phyloP scores from a whole-genome alignment of 192 early-diverging fungal genomes.

The Funneliformis geosporum region DNA sequence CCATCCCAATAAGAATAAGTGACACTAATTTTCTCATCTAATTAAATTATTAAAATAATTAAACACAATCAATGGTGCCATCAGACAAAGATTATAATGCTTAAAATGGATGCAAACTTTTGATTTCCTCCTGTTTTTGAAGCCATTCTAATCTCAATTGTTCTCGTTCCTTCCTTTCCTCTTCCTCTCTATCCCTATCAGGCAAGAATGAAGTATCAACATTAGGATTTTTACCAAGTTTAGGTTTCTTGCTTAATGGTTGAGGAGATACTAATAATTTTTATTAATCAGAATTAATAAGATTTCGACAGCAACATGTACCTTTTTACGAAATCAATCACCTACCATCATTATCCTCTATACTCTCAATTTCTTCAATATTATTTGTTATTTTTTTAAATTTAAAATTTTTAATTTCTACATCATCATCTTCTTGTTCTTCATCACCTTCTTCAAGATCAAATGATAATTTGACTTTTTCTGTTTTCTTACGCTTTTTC shows the following conservation, averaged over 20 bases:
- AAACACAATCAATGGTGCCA: neutral
- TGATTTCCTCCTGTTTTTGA: slow-evolving; percentile 76
- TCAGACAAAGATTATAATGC: neutral
- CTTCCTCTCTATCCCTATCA: slow-evolving; percentile 83
- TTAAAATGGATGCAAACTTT: slow-evolving; percentile 51
- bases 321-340: neutral
- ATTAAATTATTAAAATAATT: neutral
- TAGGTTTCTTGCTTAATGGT: slow-evolving; percentile 44
- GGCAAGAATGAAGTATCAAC: slow-evolving; percentile 94
- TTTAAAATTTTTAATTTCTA: slow-evolving; percentile 24
- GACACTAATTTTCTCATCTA: slow-evolving; percentile 76
- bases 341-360: slow-evolving; percentile 24
- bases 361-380: slow-evolving; percentile 35
- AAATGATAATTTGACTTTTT: slow-evolving; percentile 75
- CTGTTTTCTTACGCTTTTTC: slow-evolving; percentile 67
- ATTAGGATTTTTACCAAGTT: slow-evolving; percentile 77
- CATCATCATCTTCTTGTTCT: slow-evolving; percentile 37
- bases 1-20: slow-evolving; percentile 98
- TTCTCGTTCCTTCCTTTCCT: slow-evolving; percentile 72
- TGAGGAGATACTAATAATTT: no score
- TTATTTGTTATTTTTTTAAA: slow-evolving; percentile 32
- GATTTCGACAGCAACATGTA: neutral
- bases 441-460: slow-evolving; percentile 45
- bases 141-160: slow-evolving; percentile 82
- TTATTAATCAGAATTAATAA: neutral